These are phyloP conservation scores for Firmiana major DNA, from an alignment of 345 rosid genomes.

Conservation along the genomic window DNA sequence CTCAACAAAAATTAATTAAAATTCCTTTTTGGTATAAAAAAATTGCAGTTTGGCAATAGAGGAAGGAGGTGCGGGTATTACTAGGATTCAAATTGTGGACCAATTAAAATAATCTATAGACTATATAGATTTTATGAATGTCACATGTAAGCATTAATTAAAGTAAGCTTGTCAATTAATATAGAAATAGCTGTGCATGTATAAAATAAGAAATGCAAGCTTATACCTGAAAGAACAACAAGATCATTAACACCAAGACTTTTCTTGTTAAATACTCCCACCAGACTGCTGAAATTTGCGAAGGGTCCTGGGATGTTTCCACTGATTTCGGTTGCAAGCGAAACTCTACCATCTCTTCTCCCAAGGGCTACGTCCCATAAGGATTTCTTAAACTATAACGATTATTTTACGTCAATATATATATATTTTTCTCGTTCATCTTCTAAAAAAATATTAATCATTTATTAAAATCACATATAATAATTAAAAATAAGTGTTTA, in stretches of 20 bases:
- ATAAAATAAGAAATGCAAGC: not conserved
- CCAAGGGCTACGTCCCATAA: slow-evolving; percentile 56
- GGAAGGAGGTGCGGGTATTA: too few species aligned
- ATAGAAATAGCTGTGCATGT: not conserved
- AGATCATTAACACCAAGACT: slow-evolving; percentile 45
- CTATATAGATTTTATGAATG: not conserved
- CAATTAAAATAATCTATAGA: too few species aligned
- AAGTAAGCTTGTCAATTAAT: not conserved
- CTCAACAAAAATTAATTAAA: too few species aligned
- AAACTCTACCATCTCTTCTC: slow-evolving; percentile 56
- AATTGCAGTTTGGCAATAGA: too few species aligned
- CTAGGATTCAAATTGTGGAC: too few species aligned
- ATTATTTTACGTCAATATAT: too few species aligned
- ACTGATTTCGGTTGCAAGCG: slow-evolving; percentile 36
- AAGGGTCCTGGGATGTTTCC: slow-evolving; percentile 48
- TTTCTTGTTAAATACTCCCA: slow-evolving; percentile 27
- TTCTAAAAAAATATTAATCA: too few species aligned
- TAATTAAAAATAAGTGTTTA: slow-evolving; percentile 8
- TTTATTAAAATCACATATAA: too few species aligned
- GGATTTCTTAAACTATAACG: slow-evolving; percentile 31
- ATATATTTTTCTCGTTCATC: too few species aligned
- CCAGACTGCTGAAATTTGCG: slow-evolving; percentile 37
- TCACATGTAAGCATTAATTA: not conserved
- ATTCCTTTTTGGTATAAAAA: too few species aligned
- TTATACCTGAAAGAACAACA: slow-evolving; percentile 53